Base-by-base conservation (phyloP, 306 rosid genomes). In the Rosa chinensis region DNA sequence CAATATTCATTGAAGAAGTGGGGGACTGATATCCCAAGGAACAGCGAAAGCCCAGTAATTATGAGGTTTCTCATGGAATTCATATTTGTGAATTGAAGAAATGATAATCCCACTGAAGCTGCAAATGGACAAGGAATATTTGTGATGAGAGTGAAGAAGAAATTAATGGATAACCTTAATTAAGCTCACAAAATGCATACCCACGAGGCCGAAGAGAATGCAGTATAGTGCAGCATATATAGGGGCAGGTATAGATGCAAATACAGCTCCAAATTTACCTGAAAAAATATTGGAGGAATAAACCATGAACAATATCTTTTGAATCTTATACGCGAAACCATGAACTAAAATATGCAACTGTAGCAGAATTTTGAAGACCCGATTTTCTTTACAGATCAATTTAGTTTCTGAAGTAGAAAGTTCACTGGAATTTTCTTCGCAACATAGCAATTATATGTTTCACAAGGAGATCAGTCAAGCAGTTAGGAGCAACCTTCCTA, bases 221-320 rank as follows among this genome's bases (percentile, higher is more conserved):
- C 99, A 95, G 86, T 95, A 92, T 28, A 90, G 62, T 4, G 98
- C 99, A 72, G 99, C 89, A 68, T 85, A 95, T 79, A 95, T 92
- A 0, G 99, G 92, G 86, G 89, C 82, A 40, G 98, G 99, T 85
- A 95, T 95, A 8, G 99, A 95, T 72, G 99, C 99, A 88, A 95
- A 95, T 73, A 95, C 95, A 70, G 99, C 99, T 49, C 99, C 99
- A 79, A 95, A 95, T 78, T 95, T 92, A 48, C 99, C 99, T 95
- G 88, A 68, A 82, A 58, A 47, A 20, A 75, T 52, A 56, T 35
- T 62, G 37, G 49, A 78, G 80, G 62, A 12, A 81, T 53, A 35
- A 59, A 58, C 8, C 55, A 45, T 56, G 43, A 17, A 75, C 12
- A 43, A 66, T 12, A 39, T 18, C 9, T 79, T 62, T 17, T 12